phyloP scores from a whole-genome alignment of 345 rosid genomes.

The Corchorus capsularis region DNA sequence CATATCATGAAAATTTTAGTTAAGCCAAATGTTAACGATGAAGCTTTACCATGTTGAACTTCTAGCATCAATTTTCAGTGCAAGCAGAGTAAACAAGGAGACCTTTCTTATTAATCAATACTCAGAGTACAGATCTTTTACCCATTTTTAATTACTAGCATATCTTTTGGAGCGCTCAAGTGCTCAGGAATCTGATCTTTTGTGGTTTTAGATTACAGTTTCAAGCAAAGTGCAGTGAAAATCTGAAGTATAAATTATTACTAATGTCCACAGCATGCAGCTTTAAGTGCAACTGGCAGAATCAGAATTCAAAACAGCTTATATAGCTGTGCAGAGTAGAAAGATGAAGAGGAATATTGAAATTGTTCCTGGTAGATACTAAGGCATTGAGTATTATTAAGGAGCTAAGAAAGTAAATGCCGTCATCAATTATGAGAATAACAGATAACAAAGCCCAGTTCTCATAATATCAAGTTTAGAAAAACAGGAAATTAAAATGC shows the following conservation, averaged over 20 bases:
- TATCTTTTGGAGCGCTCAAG: background rate
- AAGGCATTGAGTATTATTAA: background rate
- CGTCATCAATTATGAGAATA: background rate
- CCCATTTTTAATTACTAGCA: background rate
- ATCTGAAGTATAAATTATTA: background rate
- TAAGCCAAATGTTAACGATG: slow-evolving; percentile 7
- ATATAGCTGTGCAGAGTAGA: background rate
- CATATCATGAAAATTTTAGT: background rate
- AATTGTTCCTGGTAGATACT: slow-evolving; percentile 2
- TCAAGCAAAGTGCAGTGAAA: background rate
- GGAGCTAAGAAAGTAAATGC: background rate
- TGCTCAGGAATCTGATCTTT: background rate
- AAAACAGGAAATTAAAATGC: background rate
- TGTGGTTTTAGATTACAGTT: background rate
- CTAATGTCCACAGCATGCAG: background rate
- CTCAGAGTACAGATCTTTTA: background rate
- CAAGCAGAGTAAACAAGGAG: background rate
- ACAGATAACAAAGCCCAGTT: background rate
- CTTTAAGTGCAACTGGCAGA: background rate
- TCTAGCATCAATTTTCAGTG: background rate
- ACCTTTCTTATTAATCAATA: background rate
- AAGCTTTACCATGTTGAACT: background rate
- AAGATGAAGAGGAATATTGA: background rate
- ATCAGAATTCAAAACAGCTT: background rate
- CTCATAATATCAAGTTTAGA: background rate